Base-by-base conservation (phyloP, 345 rosid species). In the Aegle marmelos region DNA sequence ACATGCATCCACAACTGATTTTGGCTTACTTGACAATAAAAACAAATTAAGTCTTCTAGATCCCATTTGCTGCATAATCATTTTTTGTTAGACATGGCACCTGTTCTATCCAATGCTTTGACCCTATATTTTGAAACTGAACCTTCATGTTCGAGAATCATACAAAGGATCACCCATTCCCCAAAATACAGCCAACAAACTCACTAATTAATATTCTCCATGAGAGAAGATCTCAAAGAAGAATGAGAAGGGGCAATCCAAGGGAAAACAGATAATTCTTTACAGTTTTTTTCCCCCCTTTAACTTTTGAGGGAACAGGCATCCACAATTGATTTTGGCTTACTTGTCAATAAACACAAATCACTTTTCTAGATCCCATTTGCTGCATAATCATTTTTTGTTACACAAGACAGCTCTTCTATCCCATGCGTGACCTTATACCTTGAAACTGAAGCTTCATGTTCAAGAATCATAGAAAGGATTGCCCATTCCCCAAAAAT, bases 371-470 rank as follows among this genome's bases (percentile, higher is more conserved):
- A n/a, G n/a, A 16, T 14, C 14, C 54, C 53, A 14, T n/a, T 34
- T 36, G 48, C 30, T 54, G 30, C 50, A 30, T 22, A 33, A 37
- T 37, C 60, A 60, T 31, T 73, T 5, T 63, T 66, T 7, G 24
- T 54, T 65, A 67, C 30, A 56, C 13, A 65, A 64, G 71, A 13
- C 54, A 22, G 31, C 62, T 53, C 56, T 76, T 76, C 36, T 66
- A 37, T 33, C 54, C 31, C 72, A 58, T 19, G 34, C 13, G 37
- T 36, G 30, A 67, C 50, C 54, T 27, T 33, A 34, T 41, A 27
- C 1, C 19, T 67, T 56, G 39, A 58, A 65, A 75, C 37, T 7
- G 53, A 67, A 67, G 64, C 39, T 50, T 76, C 9, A 25, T 17
- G 54, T 53, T 50, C 45, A 7, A 19, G 30, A 75, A 33, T 21